Conservation (phyloP, 306 rosid genomes). For the Dalbergia cultrata region DNA sequence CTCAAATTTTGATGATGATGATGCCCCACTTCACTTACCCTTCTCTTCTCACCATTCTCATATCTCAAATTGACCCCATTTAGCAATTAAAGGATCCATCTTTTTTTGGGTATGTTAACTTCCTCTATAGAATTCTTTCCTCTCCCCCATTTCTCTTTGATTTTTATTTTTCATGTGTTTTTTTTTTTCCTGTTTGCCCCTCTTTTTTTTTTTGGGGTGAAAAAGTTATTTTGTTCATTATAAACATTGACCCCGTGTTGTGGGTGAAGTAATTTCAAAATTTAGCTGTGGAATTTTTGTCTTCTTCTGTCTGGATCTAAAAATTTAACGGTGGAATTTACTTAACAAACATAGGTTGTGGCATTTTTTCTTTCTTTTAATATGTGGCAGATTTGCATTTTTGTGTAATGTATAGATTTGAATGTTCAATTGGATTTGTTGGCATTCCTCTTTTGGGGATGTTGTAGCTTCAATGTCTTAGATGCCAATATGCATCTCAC, state of each 20-base stretch:
- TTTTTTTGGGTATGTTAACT: constrained; percentile 32
- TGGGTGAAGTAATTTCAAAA: not conserved
- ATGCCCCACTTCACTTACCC: not conserved
- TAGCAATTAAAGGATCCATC: constrained; percentile 13
- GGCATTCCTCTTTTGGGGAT: not conserved
- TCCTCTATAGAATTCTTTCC: constrained; percentile 2
- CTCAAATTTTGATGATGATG: constrained; percentile 13
- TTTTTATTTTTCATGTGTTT: not conserved
- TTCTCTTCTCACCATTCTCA: constrained; percentile 31
- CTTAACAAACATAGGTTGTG: not conserved
- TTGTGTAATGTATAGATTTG: not conserved
- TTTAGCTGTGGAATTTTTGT: not conserved
- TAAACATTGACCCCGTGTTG: not conserved
- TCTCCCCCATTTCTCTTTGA: not conserved
- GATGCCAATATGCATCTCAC: not conserved
- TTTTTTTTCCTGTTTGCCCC: not conserved
- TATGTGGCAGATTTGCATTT: not conserved
- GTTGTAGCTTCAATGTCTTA: not conserved
- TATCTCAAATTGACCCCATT: constrained; percentile 17
- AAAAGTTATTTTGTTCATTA: not conserved
- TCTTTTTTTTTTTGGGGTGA: not conserved
- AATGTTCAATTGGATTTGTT: not conserved
- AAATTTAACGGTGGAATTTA: not conserved
- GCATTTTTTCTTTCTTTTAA: not conserved
- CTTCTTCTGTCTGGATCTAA: not conserved